A percentile compares a stretch with the other conserved stretches of the same genome.
phyloP scores from a whole-genome alignment of 805 yeast genomes.

The Blastobotrys mokoenaii region DNA sequence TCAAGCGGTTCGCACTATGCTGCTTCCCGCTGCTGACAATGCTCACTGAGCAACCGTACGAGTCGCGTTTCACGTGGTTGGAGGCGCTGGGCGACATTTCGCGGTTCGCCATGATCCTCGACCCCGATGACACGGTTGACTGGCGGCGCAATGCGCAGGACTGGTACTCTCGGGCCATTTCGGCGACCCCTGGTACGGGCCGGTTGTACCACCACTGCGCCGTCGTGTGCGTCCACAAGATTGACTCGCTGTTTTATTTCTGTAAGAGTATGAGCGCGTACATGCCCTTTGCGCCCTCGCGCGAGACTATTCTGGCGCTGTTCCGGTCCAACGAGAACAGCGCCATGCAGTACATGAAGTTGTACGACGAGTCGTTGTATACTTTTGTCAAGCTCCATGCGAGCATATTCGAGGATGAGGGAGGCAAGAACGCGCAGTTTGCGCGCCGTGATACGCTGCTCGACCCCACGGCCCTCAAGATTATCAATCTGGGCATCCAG shows the following conservation, averaged over 20 bases:
- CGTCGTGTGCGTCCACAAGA: constrained; percentile 67
- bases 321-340: constrained; percentile 8
- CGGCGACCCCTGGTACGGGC: constrained; percentile 73
- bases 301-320: constrained; percentile 13
- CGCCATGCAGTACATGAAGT: constrained; percentile 3
- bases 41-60: constrained; percentile 21
- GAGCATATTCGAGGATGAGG: constrained; percentile 6
- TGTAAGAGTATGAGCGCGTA: constrained; percentile 17
- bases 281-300: constrained; percentile 16
- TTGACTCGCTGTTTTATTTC: constrained; percentile 19
- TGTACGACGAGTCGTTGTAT: too few species aligned
- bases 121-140: constrained; percentile 70
- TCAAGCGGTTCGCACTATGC: constrained; percentile 15
- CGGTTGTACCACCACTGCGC: constrained; percentile 82
- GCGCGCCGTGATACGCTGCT: too few species aligned
- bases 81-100: constrained; percentile 82
- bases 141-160: constrained; percentile 79
- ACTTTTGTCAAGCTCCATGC: constrained; percentile 14
- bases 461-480: too few species aligned
- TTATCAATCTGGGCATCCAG: too few species aligned
- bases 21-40: constrained; percentile 17
- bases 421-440: too few species aligned
- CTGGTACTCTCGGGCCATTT: constrained; percentile 73
- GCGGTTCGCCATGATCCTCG: constrained; percentile 80
- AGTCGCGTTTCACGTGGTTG: constrained; percentile 45